A percentile compares a stretch with the other conserved stretches of the same genome.
Evolutionary conservation across 2,329 filamentous ascomycete genomes (phyloP).

Genomic region (Emergomyces pasteurianus): DNA sequence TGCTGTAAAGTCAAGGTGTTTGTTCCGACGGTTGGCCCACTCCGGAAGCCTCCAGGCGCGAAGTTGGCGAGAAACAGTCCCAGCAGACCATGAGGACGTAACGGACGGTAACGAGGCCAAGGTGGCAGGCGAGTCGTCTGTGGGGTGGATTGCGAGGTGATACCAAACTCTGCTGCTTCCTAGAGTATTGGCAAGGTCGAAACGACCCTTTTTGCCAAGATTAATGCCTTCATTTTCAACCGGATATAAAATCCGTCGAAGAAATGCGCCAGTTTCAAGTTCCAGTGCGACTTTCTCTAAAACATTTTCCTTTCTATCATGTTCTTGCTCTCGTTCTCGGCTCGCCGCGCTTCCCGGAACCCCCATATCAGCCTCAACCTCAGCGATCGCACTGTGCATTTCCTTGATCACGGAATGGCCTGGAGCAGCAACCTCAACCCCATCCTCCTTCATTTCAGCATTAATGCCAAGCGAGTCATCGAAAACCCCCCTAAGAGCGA

Average conservation of each 20-base stretch:
- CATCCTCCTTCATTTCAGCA: constrained; percentile 92
- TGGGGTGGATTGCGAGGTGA: constrained; percentile 82
- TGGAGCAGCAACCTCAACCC: constrained; percentile 59
- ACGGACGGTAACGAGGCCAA: constrained; percentile 60
- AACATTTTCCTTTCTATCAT: constrained; percentile 71
- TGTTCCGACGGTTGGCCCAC: constrained; percentile 90
- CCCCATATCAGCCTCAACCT: constrained; percentile 67
- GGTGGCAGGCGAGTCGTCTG: constrained; percentile 67
- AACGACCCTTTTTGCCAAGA: constrained; percentile 62
- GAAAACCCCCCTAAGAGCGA: constrained; percentile 83
- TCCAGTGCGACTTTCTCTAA: constrained; percentile 80
- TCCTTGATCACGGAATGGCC: constrained; percentile 78
- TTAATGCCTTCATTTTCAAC: constrained; percentile 65
- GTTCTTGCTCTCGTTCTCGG: constrained; percentile 62
- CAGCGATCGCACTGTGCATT: constrained; percentile 69
- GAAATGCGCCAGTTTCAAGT: constrained; percentile 67
- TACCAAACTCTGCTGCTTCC: constrained; percentile 89
- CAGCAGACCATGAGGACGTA: constrained; percentile 85
- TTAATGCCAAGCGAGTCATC: constrained; percentile 92
- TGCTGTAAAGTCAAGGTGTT: constrained; percentile 85
- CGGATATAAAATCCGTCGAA: constrained; percentile 73
- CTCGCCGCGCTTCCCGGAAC: constrained; percentile 55
- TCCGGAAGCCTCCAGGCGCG: constrained; percentile 88
- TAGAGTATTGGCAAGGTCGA: constrained; percentile 64
- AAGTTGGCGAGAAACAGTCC: constrained; percentile 81